A percentile compares a stretch with the other conserved stretches of the same genome.
Evolutionary conservation across 177 flowering plant species (phyloP).

Genomic region (Vitis hybrid): DNA sequence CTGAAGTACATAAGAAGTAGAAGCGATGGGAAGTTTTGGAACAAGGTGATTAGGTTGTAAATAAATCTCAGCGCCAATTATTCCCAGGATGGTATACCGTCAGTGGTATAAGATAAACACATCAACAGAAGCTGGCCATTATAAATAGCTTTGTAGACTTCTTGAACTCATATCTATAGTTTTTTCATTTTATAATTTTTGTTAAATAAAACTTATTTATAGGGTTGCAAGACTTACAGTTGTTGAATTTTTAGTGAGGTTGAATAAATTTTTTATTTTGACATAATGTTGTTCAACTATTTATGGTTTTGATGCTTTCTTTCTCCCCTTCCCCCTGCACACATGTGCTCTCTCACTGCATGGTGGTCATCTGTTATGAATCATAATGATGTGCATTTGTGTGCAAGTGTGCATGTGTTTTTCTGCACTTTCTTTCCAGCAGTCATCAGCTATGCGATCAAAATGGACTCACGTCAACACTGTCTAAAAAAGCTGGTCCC

Average conservation of each 20-base stretch:
- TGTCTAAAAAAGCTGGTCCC: too few relatives aligned
- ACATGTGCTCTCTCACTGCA: too few relatives aligned
- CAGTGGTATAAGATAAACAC: slow-evolving; percentile 11
- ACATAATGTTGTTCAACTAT: background rate
- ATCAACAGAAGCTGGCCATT: slow-evolving; percentile 13
- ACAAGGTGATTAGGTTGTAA: slow-evolving; percentile 23
- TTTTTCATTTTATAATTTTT: slow-evolving; percentile 10
- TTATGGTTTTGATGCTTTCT: background rate
- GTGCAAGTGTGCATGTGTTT: too few relatives aligned
- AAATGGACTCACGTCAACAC: too few relatives aligned
- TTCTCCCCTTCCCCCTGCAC: too few relatives aligned
- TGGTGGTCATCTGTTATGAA: too few relatives aligned
- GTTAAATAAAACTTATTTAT: slow-evolving; percentile 16
- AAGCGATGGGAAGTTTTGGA: slow-evolving; percentile 20
- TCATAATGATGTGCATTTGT: too few relatives aligned
- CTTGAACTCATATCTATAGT: slow-evolving; percentile 10
- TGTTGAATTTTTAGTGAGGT: background rate
- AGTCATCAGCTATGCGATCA: too few relatives aligned
- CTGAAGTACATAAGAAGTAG: slow-evolving; percentile 8
- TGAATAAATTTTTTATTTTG: background rate
- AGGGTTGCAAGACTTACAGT: background rate
- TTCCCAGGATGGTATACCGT: slow-evolving; percentile 8
- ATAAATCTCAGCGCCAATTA: slow-evolving; percentile 20
- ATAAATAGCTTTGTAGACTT: slow-evolving; percentile 12
- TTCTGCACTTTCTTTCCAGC: too few relatives aligned